Evolutionary conservation across 78 protist species (phyloP).

Genomic region (Polysphondylium violaceum): DNA sequence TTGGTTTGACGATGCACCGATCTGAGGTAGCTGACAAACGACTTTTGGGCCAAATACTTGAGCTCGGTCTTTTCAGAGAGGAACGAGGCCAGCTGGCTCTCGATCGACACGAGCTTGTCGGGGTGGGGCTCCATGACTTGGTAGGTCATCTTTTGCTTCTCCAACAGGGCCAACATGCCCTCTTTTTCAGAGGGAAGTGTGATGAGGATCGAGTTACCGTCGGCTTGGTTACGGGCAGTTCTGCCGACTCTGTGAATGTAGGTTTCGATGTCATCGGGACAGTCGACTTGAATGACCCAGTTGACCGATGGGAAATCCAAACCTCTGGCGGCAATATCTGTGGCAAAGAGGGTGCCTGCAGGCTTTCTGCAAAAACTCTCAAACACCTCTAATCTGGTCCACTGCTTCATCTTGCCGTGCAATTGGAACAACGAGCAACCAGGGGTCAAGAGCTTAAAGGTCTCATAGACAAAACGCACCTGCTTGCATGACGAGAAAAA

Average conservation of each 20-base stretch:
- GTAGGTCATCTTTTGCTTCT: conserved; percentile 49
- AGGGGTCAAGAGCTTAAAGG: conserved; percentile 85
- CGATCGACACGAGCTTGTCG: conserved; percentile 12
- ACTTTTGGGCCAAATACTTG: conserved; percentile 69
- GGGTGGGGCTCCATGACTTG: conserved; percentile 45
- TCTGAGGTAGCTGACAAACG: conserved; percentile 70
- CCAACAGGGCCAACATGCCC: conserved; percentile 27
- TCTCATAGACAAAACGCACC: conserved; percentile 90
- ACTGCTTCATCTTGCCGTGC: conserved; percentile 96
- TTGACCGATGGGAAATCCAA: conserved; percentile 97
- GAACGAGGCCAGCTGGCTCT: conserved; percentile 7
- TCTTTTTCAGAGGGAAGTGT: conserved; percentile 65
- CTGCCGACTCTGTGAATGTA: conserved; percentile 99
- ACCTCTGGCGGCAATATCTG: conserved; percentile 99
- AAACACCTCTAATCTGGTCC: conserved; percentile 83
- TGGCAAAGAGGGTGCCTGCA: conserved; percentile 95
- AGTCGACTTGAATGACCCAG: conserved; percentile 98
- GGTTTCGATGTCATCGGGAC: conserved; percentile 95
- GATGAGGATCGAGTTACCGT: conserved; percentile 62
- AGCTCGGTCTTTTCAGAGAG: conserved; percentile 61
- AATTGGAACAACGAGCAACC: conserved; percentile 89
- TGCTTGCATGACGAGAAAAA: conserved; percentile 97
- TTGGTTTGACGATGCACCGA: conserved; percentile 51
- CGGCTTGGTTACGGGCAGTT: conserved; percentile 92
- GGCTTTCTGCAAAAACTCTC: conserved; percentile 28